A percentile compares a stretch with the other conserved stretches of the same genome.
phyloP scores from a whole-genome alignment of 2,329 filamentous ascomycete species.

The Penicillium sp. region DNA sequence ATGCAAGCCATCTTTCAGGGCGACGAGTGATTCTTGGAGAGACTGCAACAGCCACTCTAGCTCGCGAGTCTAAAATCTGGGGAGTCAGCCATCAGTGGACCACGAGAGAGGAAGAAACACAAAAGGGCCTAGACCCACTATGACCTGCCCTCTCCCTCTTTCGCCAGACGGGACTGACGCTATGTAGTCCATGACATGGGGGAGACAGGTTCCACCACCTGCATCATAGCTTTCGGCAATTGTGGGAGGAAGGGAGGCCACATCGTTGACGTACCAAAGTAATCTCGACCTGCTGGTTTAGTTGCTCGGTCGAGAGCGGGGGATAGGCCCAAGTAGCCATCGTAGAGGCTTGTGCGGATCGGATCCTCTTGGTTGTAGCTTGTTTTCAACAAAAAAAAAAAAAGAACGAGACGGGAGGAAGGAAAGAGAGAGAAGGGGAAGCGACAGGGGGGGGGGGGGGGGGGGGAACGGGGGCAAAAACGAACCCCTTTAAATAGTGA shows the following conservation, averaged over 20 bases:
- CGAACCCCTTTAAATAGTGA: no score
- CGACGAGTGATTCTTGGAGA: constrained; percentile 55
- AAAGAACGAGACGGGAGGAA: background rate
- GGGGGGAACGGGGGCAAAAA: no score
- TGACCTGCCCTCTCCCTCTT: background rate
- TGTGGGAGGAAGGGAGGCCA: background rate
- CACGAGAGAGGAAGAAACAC: background rate
- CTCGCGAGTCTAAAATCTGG: constrained; percentile 46
- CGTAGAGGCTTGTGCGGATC: background rate
- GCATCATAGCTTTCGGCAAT: constrained; percentile 8
- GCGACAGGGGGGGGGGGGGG: no score
- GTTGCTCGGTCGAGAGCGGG: constrained; percentile 46
- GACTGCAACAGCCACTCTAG: constrained; percentile 59
- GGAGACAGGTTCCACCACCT: constrained; percentile 8
- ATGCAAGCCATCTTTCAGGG: constrained; percentile 66
- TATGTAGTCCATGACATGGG: constrained; percentile 3
- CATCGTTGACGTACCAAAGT: constrained; percentile 42
- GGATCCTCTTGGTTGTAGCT: background rate
- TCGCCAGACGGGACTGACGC: background rate
- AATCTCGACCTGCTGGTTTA: constrained; percentile 48
- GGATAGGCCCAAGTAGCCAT: constrained; percentile 61
- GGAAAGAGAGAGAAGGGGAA: no score
- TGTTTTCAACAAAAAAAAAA: no score
- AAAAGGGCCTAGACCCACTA: constrained; percentile 7
- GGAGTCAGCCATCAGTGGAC: background rate